These are phyloP conservation scores for Didymella segeticola DNA, from an alignment of 2,329 filamentous ascomycete species.

Conservation along the genomic window DNA sequence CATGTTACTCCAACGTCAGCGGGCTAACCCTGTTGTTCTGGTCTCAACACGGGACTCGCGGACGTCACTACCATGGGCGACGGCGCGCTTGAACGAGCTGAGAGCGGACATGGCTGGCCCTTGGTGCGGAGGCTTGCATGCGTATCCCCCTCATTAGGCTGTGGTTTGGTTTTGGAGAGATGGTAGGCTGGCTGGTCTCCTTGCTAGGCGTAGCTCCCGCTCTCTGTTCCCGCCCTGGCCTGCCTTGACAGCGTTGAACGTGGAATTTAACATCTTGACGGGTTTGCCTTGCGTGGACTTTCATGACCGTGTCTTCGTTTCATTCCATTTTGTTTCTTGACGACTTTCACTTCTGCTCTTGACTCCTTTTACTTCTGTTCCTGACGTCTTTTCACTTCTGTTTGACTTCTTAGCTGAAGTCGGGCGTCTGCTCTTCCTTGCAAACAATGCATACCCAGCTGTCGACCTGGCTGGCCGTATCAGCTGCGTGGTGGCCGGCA, in stretches of 20 bases:
- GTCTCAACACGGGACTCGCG: conserved; percentile 14
- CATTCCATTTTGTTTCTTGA: too few relatives aligned
- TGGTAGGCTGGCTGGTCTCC: conserved; percentile 1
- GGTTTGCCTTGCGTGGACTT: not conserved
- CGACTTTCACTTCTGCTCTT: too few relatives aligned
- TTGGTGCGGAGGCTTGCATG: not conserved
- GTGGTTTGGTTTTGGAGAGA: not conserved
- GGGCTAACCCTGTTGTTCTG: conserved; percentile 11
- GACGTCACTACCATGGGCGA: conserved; percentile 10
- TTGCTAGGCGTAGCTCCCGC: not conserved
- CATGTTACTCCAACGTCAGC: not conserved
- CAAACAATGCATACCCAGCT: conserved; percentile 34
- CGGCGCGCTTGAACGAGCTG: conserved; percentile 9
- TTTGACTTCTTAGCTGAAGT: conserved; percentile 18
- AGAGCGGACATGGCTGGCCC: not conserved
- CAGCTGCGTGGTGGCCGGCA: conserved; percentile 34
- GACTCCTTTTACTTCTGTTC: not conserved
- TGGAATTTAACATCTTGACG: conserved; percentile 1
- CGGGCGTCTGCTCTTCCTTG: not conserved
- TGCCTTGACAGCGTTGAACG: conserved; percentile 1
- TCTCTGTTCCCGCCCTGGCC: conserved; percentile 13
- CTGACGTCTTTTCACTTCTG: too few relatives aligned
- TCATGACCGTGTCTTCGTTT: not conserved
- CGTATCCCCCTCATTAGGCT: not conserved
- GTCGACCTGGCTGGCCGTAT: conserved; percentile 31